phyloP scores from a whole-genome alignment of 73 alveolate species.

The Tetrahymena malaccensis region DNA sequence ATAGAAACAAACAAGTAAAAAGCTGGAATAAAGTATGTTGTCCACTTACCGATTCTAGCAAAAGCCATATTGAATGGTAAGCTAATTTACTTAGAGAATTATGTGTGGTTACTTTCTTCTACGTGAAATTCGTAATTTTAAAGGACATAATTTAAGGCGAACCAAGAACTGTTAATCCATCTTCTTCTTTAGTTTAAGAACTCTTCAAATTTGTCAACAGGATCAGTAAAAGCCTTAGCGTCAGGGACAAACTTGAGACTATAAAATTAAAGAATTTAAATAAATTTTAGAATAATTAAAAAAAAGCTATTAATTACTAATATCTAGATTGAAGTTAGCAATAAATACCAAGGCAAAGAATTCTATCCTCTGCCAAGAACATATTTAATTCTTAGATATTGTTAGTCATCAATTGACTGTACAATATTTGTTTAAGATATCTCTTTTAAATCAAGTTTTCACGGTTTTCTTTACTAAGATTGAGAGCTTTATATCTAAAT shows the following conservation, averaged over 20 bases:
- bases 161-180: slow-evolving; percentile 61
- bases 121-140: slow-evolving; percentile 8
- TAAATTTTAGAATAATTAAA: too few relatives aligned
- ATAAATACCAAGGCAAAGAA: slow-evolving; percentile 30
- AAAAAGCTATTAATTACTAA: background rate
- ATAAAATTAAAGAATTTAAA: too few relatives aligned
- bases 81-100: background rate
- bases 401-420: background rate
- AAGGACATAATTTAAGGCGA: slow-evolving; percentile 40
- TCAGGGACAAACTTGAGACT: slow-evolving; percentile 40
- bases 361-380: slow-evolving; percentile 67
- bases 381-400: slow-evolving; percentile 36
- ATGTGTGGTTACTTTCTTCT: slow-evolving; percentile 4
- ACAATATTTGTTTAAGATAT: slow-evolving; percentile 28
- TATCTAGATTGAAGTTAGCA: slow-evolving; percentile 7
- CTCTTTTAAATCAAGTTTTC: background rate
- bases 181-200: slow-evolving; percentile 53
- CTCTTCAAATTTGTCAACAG: slow-evolving; percentile 26
- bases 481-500: background rate
- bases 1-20: background rate
- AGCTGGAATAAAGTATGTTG: background rate
- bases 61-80: background rate
- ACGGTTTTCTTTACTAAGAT: background rate
- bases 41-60: background rate
- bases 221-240: slow-evolving; percentile 60